Base-by-base conservation (phyloP, 2,329 filamentous ascomycete genomes). In the Diaporthe capsici region DNA sequence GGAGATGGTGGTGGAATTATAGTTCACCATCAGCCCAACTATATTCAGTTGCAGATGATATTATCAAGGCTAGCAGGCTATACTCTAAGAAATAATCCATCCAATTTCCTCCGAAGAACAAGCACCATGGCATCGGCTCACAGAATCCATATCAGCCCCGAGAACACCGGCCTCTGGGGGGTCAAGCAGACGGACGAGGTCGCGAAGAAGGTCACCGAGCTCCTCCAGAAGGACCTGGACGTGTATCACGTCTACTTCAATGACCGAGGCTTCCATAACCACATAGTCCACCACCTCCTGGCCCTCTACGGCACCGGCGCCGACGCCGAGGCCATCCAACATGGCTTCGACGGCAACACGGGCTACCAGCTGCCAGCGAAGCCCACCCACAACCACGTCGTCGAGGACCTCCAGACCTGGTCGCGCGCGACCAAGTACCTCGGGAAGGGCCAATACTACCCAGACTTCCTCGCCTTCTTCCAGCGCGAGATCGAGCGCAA, bases 221-320 rank as follows among this genome's bases (percentile, higher is more conserved):
- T 98, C 5, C 85, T 98, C 25, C 94, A 98, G 81, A 86, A 92
- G 75, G 95, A 98, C 80, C 89, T 97, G 78, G 90, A 92, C 85
- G 85, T 84, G 47, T 91, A 95, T 79, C 94, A 98, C 81, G 93
- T 95, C 75, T 97, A 93, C 85, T 98, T 95, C 87, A 97, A 97
- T 77, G 76, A 88, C 0, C 81, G 83, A 2, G 93, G 93, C 0
- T 97, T 94, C 77, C 96, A 98, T 81, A 94, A 98, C 82, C 95
- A 98, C 80, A 94, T 89, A 85, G 89, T 88, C 4, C 95, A 98
- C 79, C 92, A 95, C 49, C 84, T 97, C 7, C 89, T 98, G 15
- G 92, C 92, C 22, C 86, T 97, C 42, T 98, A 93, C 82, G 93
- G 94, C 47, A 91, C 97, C 1, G 93, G 93, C 0, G 95, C 94